Evolutionary conservation across 345 rosid species (phyloP), one percentile per base, ranked within the genome.

Genomic region (Orychophragmus violaceus): DNA sequence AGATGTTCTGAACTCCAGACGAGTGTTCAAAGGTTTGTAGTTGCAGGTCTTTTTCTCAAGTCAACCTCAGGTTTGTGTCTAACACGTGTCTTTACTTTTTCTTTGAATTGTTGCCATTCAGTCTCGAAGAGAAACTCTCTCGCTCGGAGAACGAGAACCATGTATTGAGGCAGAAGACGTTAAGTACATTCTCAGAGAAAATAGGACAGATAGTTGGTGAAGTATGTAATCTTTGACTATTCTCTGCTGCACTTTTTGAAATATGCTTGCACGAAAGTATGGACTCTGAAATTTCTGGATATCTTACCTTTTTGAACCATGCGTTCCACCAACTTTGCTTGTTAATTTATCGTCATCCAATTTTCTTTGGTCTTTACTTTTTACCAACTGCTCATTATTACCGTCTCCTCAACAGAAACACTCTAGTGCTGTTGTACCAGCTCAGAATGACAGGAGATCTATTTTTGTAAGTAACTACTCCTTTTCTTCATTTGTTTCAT

Each of bases 61-160:
- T 17, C 64, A 44, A 18, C 23, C 57, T 16, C 48, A 44, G 51
- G 14, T 65, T 46, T 50, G 30, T 50, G 18, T 59, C 50, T 27
- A 21, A 53, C 39, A 24, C 18, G 33, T 25, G 17, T 29, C 11
- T 49, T 52, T n/a, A 22, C 39, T 23, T 9, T 22, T 39, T 22
- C 17, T 32, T 62, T 48, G 46, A 46, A 6, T 54, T 48, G 19
- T 57, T 30, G 65, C 13, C 37, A 50, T 59, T 69, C 71, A 90
- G 97, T 64, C 87, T 90, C 41, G 91, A 82, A 79, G 82, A 81
- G 74, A 93, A 85, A 80, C 85, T 90, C 57, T 78, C 89, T 29
- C 84, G 72, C 68, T 13, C 85, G 55, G 99, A 93, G 74, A 84
- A 87, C 67, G 99, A 93, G 79, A 93, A 90, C 79, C 94, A 75